Base-by-base conservation (phyloP, 176 grass and related monocot species). In the Carex cristatella region DNA sequence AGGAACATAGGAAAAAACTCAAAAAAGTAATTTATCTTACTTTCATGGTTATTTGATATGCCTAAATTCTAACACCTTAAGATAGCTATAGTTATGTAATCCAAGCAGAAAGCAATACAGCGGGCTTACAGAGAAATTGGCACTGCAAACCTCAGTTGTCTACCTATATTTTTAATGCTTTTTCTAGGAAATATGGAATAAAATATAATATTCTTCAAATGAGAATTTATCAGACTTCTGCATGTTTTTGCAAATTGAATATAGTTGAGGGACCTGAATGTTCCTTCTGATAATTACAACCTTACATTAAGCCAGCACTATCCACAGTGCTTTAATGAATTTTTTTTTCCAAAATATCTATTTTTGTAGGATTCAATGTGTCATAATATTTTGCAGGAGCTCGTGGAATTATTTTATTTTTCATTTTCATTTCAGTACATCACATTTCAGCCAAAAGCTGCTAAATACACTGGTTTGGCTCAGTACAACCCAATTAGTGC, bases 1-100 rank as follows among this genome's bases (percentile, higher is more conserved):
- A 79, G 74, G 74, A 79, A 79, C 74, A 79, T 79, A 79, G 49
- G 74, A 79, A 79, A 79, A 79, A 79, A 57, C 74, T 79, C 53
- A 79, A 79, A 79, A 79, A 79, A 79, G 74, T 79, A 79, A 79
- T 58, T 58, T 79, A 79, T 53, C 74, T 58, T 79, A 79, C 74
- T 79, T 49, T 35, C 33, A 58, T 79, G 74, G 74, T 56, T 79
- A 79, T 79, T 79, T 79, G 74, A 79, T 79, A 79, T 79, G 33
- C 74, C 74, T 58, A 33, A 78, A 18, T 56, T 79, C 53, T 79
- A 18, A 57, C 28, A 79, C 51, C 74, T 58, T 79, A 58, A 57
- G 53, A 57, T 53, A 35, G 23, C 27, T 76, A 51, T 13, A 55
- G 72, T 32, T 76, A 14, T 58, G 16, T 58, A 79, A 79, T 79